Evolutionary conservation across 768 basidiomycete species (phyloP).

Genomic region (Antrodiella citrinella): DNA sequence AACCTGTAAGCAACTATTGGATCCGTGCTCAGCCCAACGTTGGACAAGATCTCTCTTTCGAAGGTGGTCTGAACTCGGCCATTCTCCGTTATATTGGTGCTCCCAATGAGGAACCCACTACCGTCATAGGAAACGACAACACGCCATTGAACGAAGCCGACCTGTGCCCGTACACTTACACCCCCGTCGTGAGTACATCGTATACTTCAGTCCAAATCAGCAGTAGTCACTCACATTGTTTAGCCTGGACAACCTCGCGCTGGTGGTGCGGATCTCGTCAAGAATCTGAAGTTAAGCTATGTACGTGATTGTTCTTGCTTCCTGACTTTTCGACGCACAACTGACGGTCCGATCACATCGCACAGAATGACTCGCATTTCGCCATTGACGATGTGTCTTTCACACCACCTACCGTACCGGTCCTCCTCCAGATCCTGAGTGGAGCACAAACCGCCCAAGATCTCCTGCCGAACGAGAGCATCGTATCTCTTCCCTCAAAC

Average conservation of each 20-base stretch:
- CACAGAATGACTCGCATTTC: slow-evolving; percentile 13
- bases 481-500: slow-evolving; percentile 37
- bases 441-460: slow-evolving; percentile 30
- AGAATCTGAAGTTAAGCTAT: not conserved
- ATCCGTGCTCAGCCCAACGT: slow-evolving; percentile 8
- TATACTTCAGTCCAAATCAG: not conserved
- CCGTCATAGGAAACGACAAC: slow-evolving; percentile 14
- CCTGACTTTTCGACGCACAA: not conserved
- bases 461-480: slow-evolving; percentile 30
- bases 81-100: slow-evolving; percentile 38
- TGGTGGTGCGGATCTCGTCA: not conserved
- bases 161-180: slow-evolving; percentile 8
- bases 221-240: not conserved
- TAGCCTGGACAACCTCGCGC: not conserved
- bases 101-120: slow-evolving; percentile 26
- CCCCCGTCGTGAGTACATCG: slow-evolving; percentile 8
- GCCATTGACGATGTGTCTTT: slow-evolving; percentile 23
- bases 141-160: slow-evolving; percentile 25
- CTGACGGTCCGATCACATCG: not conserved
- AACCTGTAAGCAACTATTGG: slow-evolving; percentile 14
- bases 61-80: slow-evolving; percentile 32
- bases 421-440: slow-evolving; percentile 39
- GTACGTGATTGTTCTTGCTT: not conserved
- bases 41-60: slow-evolving; percentile 19
- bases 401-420: slow-evolving; percentile 31